These are phyloP conservation scores for Globisporangium cederbergense DNA, from an alignment of 352 stramenopile genomes.

Conservation along the genomic window DNA sequence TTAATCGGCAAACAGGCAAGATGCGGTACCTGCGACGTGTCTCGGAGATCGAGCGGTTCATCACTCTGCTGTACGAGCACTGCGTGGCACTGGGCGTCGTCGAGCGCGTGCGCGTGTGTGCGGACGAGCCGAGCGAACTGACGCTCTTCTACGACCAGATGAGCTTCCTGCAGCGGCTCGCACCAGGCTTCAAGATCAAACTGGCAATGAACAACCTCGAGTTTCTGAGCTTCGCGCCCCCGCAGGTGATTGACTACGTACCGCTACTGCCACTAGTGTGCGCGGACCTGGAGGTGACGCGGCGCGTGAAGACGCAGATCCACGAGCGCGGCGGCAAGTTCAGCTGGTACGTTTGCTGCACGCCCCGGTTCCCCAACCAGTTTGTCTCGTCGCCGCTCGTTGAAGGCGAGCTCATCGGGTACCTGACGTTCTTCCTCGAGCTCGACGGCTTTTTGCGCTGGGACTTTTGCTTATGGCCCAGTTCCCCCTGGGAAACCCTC, in stretches of 20 bases:
- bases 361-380: slow-evolving; percentile 64
- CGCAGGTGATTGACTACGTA: slow-evolving; percentile 70
- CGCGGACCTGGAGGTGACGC: slow-evolving; percentile 58
- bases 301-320: slow-evolving; percentile 45
- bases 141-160: slow-evolving; percentile 60
- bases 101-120: slow-evolving; percentile 65
- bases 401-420: slow-evolving; percentile 72
- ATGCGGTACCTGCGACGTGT: slow-evolving; percentile 56
- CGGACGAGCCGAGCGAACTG: slow-evolving; percentile 62
- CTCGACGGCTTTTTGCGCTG: slow-evolving; percentile 80
- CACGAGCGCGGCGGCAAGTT: slow-evolving; percentile 54
- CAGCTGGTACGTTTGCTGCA: slow-evolving; percentile 83
- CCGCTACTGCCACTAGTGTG: slow-evolving; percentile 66
- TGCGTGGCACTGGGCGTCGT: slow-evolving; percentile 51
- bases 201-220: slow-evolving; percentile 72
- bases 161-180: slow-evolving; percentile 55
- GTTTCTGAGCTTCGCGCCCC: slow-evolving; percentile 59
- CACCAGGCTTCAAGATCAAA: slow-evolving; percentile 68
- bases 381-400: slow-evolving; percentile 75
- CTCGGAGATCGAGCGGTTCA: slow-evolving; percentile 58
- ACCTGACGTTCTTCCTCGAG: slow-evolving; percentile 72
- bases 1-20: slow-evolving; percentile 46
- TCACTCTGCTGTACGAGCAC: slow-evolving; percentile 65
- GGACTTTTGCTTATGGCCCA: slow-evolving; percentile 79
- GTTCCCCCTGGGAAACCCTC: slow-evolving; percentile 53